Evolutionary conservation across 768 basidiomycete genomes (phyloP).

Genomic region (Trametes elegans): DNA sequence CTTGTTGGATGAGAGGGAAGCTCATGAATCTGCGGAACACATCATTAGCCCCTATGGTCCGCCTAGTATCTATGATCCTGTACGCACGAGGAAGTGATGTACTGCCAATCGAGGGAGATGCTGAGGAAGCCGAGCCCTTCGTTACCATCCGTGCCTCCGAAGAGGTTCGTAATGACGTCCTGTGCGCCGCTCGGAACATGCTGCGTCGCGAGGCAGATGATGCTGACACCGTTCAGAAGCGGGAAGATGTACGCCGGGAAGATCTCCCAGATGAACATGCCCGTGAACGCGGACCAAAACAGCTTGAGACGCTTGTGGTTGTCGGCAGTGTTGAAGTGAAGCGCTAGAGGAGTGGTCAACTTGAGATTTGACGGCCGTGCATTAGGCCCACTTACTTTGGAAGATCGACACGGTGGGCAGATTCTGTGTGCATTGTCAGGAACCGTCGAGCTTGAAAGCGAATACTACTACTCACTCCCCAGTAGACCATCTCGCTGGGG

Average conservation of each 20-base stretch:
- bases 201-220: slow-evolving; percentile 61
- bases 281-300: slow-evolving; percentile 50
- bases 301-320: slow-evolving; percentile 50
- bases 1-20: slow-evolving; percentile 54
- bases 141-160: slow-evolving; percentile 65
- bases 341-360: slow-evolving; percentile 39
- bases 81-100: slow-evolving; percentile 46
- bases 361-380: slow-evolving; percentile 24
- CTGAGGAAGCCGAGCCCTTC: slow-evolving; percentile 64
- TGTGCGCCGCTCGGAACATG: slow-evolving; percentile 40
- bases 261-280: slow-evolving; percentile 53
- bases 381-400: slow-evolving; percentile 39
- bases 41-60: neutral
- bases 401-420: slow-evolving; percentile 59
- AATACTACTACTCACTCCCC: slow-evolving; percentile 41
- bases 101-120: slow-evolving; percentile 69
- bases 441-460: neutral
- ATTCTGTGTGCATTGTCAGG: slow-evolving; percentile 34
- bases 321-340: slow-evolving; percentile 45
- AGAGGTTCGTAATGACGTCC: slow-evolving; percentile 57
- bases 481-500: slow-evolving; percentile 65
- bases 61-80: neutral
- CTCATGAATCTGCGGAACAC: slow-evolving; percentile 40
- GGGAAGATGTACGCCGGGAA: slow-evolving; percentile 62
- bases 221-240: slow-evolving; percentile 55